Evolutionary conservation across 139 green algal species (phyloP), one percentile per base, ranked within the genome.

Genomic region (Zygnema circumcarinatum): DNA sequence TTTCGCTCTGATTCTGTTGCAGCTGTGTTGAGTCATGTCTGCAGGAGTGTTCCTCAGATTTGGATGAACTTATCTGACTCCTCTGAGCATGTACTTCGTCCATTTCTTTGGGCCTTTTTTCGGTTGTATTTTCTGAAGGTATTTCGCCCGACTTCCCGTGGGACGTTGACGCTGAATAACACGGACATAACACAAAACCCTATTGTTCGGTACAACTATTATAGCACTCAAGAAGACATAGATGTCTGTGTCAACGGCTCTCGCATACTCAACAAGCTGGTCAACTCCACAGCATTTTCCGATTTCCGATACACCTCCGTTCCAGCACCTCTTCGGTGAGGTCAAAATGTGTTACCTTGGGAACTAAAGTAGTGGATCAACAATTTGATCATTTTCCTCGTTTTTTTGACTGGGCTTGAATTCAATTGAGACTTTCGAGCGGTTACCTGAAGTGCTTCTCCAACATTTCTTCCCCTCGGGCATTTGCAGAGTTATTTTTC

Each of bases 201-300:
- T 25, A 74, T 76, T 36, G 35, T 85, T 1, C 40, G 31, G 7
- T 85, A 85, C 78, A 85, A 85, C 42, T 85, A 85, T 67, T 85
- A 85, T 22, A 56, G 32, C 2, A 38, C 33, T 20, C 20, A 36
- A 33, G 32, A 85, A 33, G 78, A 85, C 42, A 73, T 85, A 3
- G 20, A 78, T 22, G 47, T 74, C 20, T 85, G 78, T 67, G 20
- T 85, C 21, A 76, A 74, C 25, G 78, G 78, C 16, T 56, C 78
- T 38, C 39, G 78, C 16, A 38, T 85, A 33, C 78, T 85, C 16
- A 33, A 76, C 78, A 78, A 73, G 7, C 35, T 85, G 33, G 31
- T 85, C 29, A 73, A 78, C 2, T 38, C 78, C 21, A 36, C 21
- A 2, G 36, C 78, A 35, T 85, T 85, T 67, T 31, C 74, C 29